phyloP scores from a whole-genome alignment of 2,329 filamentous ascomycete species.

The Nectriaceae sp. region DNA sequence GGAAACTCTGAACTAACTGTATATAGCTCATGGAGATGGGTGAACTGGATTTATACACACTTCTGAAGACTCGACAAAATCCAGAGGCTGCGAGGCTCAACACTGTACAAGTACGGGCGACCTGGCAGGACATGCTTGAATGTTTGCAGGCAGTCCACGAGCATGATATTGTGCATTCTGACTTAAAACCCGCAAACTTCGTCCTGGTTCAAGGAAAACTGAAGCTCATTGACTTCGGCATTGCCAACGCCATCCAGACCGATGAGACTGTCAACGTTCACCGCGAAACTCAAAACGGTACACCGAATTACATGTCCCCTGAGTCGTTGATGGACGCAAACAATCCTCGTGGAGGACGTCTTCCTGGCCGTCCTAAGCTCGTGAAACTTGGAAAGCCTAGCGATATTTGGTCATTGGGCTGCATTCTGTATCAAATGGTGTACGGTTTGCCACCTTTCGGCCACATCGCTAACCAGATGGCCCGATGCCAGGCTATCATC shows the following conservation, averaged over 20 bases:
- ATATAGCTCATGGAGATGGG: conserved; percentile 91
- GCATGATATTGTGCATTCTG: conserved; percentile 91
- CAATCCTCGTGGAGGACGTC: conserved; percentile 51
- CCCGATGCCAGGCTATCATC: conserved; percentile 83
- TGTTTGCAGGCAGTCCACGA: conserved; percentile 89
- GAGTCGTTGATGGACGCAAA: conserved; percentile 91
- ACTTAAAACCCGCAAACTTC: conserved; percentile 97
- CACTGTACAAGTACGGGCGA: conserved; percentile 75
- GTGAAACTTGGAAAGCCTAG: conserved; percentile 96
- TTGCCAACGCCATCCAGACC: conserved; percentile 93
- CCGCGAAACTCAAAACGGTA: conserved; percentile 91
- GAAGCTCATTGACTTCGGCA: conserved; percentile 98
- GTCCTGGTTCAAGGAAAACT: conserved; percentile 86
- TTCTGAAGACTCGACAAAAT: conserved; percentile 74
- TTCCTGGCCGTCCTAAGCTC: conserved; percentile 61
- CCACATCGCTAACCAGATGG: conserved; percentile 85
- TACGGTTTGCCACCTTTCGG: conserved; percentile 96
- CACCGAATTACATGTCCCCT: conserved; percentile 98
- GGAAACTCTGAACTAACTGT: conserved; percentile 20
- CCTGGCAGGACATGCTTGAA: conserved; percentile 99
- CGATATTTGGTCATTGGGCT: conserved; percentile 94
- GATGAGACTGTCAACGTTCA: conserved; percentile 98
- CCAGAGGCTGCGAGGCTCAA: conserved; percentile 77
- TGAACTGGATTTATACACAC: conserved; percentile 87
- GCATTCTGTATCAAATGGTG: conserved; percentile 96